Conservation (phyloP, 2,329 filamentous ascomycete species). For the Trichoderma atroviride region DNA sequence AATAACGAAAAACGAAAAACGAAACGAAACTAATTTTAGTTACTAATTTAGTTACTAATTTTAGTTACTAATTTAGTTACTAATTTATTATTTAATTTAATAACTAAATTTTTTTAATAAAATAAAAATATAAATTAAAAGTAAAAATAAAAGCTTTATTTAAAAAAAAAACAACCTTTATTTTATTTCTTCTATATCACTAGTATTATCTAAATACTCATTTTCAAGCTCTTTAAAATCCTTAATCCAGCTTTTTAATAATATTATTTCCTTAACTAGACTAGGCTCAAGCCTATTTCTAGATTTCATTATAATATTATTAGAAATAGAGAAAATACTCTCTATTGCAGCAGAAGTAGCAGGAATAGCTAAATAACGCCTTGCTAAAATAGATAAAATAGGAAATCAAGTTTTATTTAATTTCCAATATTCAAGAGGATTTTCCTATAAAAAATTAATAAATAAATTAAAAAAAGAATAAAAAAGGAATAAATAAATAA, state of each 20-base stretch:
- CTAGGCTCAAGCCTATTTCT: background rate
- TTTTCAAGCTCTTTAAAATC: no score
- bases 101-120: background rate
- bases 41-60: no score
- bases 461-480: background rate
- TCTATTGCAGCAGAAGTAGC: no score
- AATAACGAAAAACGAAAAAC: no score
- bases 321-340: background rate
- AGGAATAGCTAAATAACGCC: background rate
- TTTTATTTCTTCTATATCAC: no score
- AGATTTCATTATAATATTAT: background rate
- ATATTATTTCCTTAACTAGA: background rate
- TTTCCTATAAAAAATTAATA: background rate
- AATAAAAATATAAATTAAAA: background rate
- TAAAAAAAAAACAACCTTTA: no score
- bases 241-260: background rate
- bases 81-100: no score
- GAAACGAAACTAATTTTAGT: no score
- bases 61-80: no score
- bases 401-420: background rate
- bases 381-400: no score
- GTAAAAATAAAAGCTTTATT: no score
- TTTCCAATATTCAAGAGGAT: background rate
- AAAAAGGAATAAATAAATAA: background rate
- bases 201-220: no score